Percentiles rank a stretch among this genome's conserved stretches.
Conservation (phyloP, 305 asterid genomes). For the Fraxinus albicans region DNA sequence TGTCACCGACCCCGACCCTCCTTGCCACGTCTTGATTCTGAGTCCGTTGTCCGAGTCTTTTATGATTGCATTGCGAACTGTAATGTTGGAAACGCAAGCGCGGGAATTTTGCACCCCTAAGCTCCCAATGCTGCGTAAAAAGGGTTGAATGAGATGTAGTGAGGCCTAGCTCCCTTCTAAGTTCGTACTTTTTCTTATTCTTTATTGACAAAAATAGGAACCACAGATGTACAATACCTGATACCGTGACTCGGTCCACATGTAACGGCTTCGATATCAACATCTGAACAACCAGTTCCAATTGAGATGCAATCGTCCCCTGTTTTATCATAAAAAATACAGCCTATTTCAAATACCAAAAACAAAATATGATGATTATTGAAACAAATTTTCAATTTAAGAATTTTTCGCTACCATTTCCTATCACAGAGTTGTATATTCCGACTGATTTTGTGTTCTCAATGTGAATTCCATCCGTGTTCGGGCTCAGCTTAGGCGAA, state of each 20-base stretch:
- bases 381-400: background rate
- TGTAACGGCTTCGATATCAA: constrained; percentile 69
- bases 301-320: constrained; percentile 98
- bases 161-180: background rate
- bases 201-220: background rate
- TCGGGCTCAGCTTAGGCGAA: constrained; percentile 88
- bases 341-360: background rate
- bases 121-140: constrained; percentile 78
- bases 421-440: constrained; percentile 73
- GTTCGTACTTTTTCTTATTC: background rate
- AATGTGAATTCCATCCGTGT: constrained; percentile 90
- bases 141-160: background rate
- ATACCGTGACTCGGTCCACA: constrained; percentile 99
- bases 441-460: constrained; percentile 76
- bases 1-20: constrained; percentile 84
- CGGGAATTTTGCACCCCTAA: constrained; percentile 78
- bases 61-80: constrained; percentile 65
- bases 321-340: constrained; percentile 18
- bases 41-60: constrained; percentile 80
- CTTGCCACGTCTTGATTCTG: constrained; percentile 96
- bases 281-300: constrained; percentile 80
- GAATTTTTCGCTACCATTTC: constrained; percentile 46
- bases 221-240: constrained; percentile 42
- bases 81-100: constrained; percentile 84
- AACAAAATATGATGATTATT: background rate